Percentiles rank a stretch among this genome's conserved stretches.
Evolutionary conservation across 441 rosid genomes (phyloP).

Genomic region (Euphorbia schlechtendalii): DNA sequence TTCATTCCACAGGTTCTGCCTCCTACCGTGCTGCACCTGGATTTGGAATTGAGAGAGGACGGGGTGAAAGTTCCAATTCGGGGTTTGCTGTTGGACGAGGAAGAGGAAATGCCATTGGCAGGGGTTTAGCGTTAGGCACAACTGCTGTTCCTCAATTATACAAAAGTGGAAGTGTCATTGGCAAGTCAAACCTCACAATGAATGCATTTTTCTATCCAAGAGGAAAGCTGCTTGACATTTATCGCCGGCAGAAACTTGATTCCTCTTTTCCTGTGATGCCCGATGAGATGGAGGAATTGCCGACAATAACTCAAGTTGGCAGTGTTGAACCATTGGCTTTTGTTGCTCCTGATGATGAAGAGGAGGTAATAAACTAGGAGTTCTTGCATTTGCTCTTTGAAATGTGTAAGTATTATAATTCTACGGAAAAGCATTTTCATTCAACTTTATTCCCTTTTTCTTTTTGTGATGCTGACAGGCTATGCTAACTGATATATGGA

Average conservation of each 20-base stretch:
- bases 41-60: conserved; percentile 69
- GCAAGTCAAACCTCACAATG: conserved; percentile 27
- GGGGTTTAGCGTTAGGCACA: conserved; percentile 56
- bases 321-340: conserved; percentile 66
- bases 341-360: conserved; percentile 60
- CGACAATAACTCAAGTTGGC: conserved; percentile 33
- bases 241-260: conserved; percentile 52
- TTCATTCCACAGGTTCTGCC: conserved; percentile 29
- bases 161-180: conserved; percentile 34
- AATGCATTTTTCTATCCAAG: conserved; percentile 60
- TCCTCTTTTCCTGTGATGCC: conserved; percentile 40
- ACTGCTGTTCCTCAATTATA: conserved; percentile 22
- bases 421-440: neutral
- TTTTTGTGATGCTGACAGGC: conserved; percentile 38
- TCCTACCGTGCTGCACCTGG: conserved; percentile 80
- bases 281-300: conserved; percentile 52
- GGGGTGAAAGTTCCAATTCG: conserved; percentile 48
- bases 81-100: conserved; percentile 87
- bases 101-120: conserved; percentile 41
- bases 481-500: conserved; percentile 57
- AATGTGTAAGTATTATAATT: neutral
- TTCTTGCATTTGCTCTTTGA: conserved; percentile 5
- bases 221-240: conserved; percentile 85
- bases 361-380: conserved; percentile 43
- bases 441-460: neutral